Evolutionary conservation across 2,329 filamentous ascomycete genomes (phyloP), one percentile per base, ranked within the genome.

Genomic region (Pseudocercospora cruenta): DNA sequence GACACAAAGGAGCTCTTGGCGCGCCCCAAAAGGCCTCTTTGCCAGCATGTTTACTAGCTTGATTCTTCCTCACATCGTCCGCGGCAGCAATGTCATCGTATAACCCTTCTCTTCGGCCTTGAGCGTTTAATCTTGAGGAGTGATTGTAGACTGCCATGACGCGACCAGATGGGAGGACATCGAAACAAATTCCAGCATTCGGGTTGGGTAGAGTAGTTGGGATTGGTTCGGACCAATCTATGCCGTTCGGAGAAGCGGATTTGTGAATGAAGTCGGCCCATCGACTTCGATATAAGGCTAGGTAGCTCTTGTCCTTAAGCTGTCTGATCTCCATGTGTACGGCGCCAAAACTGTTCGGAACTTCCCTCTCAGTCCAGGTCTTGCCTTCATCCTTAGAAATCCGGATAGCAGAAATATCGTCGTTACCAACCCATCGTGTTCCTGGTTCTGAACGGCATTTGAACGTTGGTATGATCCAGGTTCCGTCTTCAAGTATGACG

Each of bases 21-120:
- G 67, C 65, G 6, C 67, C 67, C 67, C 67, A 69, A 39, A 69
- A 69, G 7, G 67, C 67, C 14, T 69, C 66, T 31, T 66, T 66
- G 16, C 67, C 63, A 8, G 21, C 63, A 54, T 69, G 67, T 39
- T 68, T 68, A 21, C 62, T 63, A 9, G 64, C 26, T 36, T 69
- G 67, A 24, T 69, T 68, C 5, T 53, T 49, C 16, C 67, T 62
- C 3, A 66, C 62, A 33, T 69, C 67, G 6, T 62, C 63, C 5
- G 66, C 63, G 16, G 61, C 62, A 12, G 66, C 66, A 1, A 69
- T 67, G 16, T 68, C 67, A 16, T 69, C 67, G 33, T 69, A 69
- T 3, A 69, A 22, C 1, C 67, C 66, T 61, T 69, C 67, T 43
- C 67, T 54, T 3, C 62, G 55, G 19, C 62, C 62, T 33, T 43